A percentile compares a stretch with the other conserved stretches of the same genome.
Conservation (phyloP, 345 rosid genomes). For the Toxicodendron radicans region DNA sequence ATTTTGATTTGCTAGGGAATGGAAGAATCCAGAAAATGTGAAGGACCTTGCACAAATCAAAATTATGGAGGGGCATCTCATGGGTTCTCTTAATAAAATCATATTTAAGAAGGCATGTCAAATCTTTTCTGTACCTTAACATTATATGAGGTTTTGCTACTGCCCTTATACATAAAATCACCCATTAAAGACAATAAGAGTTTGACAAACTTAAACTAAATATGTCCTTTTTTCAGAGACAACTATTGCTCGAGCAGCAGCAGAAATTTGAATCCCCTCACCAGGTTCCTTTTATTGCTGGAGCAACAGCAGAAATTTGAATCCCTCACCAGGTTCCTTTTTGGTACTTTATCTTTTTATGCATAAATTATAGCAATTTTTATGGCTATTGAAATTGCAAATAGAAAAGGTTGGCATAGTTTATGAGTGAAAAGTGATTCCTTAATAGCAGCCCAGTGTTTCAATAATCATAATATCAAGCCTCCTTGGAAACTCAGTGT, state of each 20-base stretch:
- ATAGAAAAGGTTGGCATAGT: no score
- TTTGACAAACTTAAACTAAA: not conserved
- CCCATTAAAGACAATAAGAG: not conserved
- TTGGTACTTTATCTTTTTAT: no score
- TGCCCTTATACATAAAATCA: no score
- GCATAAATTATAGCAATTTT: no score
- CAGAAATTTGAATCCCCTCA: not conserved
- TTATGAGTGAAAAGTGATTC: no score
- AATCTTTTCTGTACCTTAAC: not conserved
- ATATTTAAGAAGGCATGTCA: not conserved
- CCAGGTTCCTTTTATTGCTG: no score
- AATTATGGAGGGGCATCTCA: slow-evolving; percentile 32
- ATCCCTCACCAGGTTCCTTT: slow-evolving; percentile 11
- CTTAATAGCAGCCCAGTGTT: no score
- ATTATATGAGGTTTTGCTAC: not conserved
- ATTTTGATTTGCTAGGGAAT: slow-evolving; percentile 13
- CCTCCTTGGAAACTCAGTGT: no score
- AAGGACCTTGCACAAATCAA: slow-evolving; percentile 14
- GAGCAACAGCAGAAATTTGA: no score
- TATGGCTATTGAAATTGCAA: no score
- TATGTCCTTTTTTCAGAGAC: not conserved
- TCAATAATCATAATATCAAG: no score
- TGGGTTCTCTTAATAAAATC: slow-evolving; percentile 15
- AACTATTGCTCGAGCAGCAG: not conserved
- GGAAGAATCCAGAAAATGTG: slow-evolving; percentile 28